phyloP scores from a whole-genome alignment of 148 eudicot species.

The Tetragonia tetragonoides region DNA sequence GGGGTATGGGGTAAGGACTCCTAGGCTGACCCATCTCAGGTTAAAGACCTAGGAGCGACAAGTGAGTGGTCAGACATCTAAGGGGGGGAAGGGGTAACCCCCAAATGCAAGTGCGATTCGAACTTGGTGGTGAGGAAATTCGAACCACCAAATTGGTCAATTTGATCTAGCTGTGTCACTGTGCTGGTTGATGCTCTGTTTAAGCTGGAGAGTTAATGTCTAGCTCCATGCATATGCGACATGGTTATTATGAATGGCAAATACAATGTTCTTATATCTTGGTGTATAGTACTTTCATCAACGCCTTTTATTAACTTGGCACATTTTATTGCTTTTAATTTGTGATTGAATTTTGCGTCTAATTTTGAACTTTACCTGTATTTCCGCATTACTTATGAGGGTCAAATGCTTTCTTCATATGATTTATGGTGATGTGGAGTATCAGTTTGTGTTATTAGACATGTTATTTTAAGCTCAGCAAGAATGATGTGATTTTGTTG shows the following conservation, averaged over 20 bases:
- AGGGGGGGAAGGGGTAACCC: too few species aligned
- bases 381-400: not conserved
- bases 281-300: not conserved
- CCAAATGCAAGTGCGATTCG: too few species aligned
- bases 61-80: too few species aligned
- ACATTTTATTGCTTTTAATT: not conserved
- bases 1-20: too few species aligned
- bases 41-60: too few species aligned
- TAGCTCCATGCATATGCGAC: not conserved
- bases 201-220: not conserved
- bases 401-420: not conserved
- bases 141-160: not conserved
- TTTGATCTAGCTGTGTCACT: not conserved
- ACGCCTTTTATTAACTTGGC: not conserved
- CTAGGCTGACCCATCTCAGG: too few species aligned
- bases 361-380: not conserved
- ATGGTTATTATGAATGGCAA: not conserved
- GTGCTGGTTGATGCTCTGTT: too few species aligned
- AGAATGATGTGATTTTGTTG: conserved; percentile 21
- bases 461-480: not conserved
- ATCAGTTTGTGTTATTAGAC: not conserved
- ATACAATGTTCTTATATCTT: not conserved
- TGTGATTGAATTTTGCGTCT: not conserved
- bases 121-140: not conserved
- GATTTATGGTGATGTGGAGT: not conserved